Evolutionary conservation across 305 asterid species (phyloP), one percentile per base, ranked within the genome.

Genomic region (Solanum hybrid): DNA sequence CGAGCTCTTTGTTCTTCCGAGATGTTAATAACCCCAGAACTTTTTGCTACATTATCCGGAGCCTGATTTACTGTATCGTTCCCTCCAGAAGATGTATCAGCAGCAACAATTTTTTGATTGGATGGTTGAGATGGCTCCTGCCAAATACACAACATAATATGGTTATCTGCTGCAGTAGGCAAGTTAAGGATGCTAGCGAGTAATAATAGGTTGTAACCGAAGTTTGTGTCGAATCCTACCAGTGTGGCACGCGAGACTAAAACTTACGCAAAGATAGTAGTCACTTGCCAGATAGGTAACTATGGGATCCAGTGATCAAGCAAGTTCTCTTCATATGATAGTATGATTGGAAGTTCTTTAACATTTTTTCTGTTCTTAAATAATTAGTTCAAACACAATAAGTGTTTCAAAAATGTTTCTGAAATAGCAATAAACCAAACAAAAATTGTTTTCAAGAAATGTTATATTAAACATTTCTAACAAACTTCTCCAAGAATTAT

Each of bases 1-100:
- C 96, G 98, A 91, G 92, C 95, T 87, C 76, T 95, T 90, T 94
- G 97, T 88, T 95, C 99, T 88, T 95, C 99, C 2, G 98, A 92
- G 69, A 95, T 84, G 90, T 38, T 51, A 89, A 24, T 89, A 89
- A 85, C 87, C 77, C 46, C 87, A 35, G 92, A 79, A 87, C 16
- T 91, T 80, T 84, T 90, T 64, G 89, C 64, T 37, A 36, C 90
- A 56, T 38, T 75, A 72, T 81, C 91, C 3, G 6, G 60, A 32
- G 51, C 86, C 75, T 90, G 91, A 46, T 79, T 84, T 71, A 42
- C 12, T 85, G 38, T 89, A 82, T 92, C 94, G 8, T 91, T 89
- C n/a, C 75, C 86, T 80, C 64, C 92, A 40, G 79, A 32, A 79
- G 87, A 69, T 64, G 84, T 75, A 90, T 92, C 92, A 40, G 80